phyloP scores from a whole-genome alignment of 2,329 filamentous ascomycete genomes.

The Fusarium siculi region DNA sequence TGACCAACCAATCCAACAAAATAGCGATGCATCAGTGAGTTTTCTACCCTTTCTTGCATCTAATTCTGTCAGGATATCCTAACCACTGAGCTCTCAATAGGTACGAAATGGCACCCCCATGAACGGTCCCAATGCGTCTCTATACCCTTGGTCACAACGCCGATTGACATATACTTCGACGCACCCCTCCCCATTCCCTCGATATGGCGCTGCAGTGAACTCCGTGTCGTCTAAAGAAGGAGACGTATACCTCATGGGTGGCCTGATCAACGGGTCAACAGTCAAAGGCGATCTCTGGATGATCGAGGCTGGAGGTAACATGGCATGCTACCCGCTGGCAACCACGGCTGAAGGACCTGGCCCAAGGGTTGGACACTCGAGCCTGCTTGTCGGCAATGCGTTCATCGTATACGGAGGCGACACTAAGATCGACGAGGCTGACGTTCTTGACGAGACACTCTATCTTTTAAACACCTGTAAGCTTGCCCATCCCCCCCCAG shows the following conservation, averaged over 20 bases:
- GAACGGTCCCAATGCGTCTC: constrained; percentile 75
- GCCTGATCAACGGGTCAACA: constrained; percentile 91
- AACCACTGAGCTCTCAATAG: constrained; percentile 48
- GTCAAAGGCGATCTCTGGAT: constrained; percentile 99
- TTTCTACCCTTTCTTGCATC: neutral
- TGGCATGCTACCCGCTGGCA: constrained; percentile 90
- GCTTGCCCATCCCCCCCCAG: constrained; percentile 49
- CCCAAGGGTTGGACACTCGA: constrained; percentile 92
- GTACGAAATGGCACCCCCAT: constrained; percentile 64
- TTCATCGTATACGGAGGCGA: constrained; percentile 99
- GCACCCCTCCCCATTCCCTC: constrained; percentile 88
- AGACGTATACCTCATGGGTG: constrained; percentile 97
- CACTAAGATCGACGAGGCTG: constrained; percentile 94
- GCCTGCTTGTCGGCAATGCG: constrained; percentile 94
- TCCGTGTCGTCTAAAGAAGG: constrained; percentile 93
- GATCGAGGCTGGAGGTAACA: constrained; percentile 87
- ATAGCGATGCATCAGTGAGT: constrained; percentile 57
- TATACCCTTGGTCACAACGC: constrained; percentile 96
- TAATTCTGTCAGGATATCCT: constrained; percentile 9
- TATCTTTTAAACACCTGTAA: constrained; percentile 97
- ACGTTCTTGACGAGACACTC: constrained; percentile 91
- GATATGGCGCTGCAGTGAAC: constrained; percentile 97
- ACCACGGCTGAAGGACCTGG: constrained; percentile 95
- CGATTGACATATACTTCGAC: constrained; percentile 85
- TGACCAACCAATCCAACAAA: constrained; percentile 58